Evolutionary conservation across 306 rosid species (phyloP).

Genomic region (Cyclanthera cordifolia): DNA sequence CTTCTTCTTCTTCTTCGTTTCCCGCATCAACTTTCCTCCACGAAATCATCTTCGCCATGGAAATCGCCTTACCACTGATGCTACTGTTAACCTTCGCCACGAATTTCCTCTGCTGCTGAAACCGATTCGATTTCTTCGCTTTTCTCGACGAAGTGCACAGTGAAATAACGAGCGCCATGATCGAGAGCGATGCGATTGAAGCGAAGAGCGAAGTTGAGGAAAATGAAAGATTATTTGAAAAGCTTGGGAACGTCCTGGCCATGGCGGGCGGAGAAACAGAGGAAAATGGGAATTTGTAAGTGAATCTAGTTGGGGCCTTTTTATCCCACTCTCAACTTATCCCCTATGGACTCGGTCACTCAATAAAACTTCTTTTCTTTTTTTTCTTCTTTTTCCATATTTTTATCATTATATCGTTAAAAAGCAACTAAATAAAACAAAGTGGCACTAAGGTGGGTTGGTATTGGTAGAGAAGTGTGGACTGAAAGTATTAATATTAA

Average conservation of each 20-base stretch:
- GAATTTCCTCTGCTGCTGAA: constrained; percentile 17
- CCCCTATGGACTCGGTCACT: not conserved
- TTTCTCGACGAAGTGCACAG: constrained; percentile 29
- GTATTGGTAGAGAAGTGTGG: too few relatives aligned
- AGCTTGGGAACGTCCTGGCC: constrained; percentile 25
- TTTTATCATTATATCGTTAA: too few relatives aligned
- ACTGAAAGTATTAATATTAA: too few relatives aligned
- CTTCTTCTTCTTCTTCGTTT: constrained; percentile 11
- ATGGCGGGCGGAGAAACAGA: constrained; percentile 8
- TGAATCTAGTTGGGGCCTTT: not conserved
- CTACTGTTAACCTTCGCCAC: constrained; percentile 27
- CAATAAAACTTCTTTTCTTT: too few relatives aligned
- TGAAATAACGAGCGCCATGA: constrained; percentile 21
- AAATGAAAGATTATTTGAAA: constrained; percentile 11
- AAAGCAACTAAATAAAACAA: too few relatives aligned
- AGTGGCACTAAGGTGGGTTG: too few relatives aligned
- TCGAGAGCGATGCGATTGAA: constrained; percentile 3
- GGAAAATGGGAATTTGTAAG: not conserved
- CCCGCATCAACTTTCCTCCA: constrained; percentile 35
- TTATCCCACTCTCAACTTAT: not conserved
- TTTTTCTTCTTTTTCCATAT: too few relatives aligned
- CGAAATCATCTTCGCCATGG: constrained; percentile 40
- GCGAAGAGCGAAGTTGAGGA: constrained; percentile 17
- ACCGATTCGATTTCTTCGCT: constrained; percentile 18
- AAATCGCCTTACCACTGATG: constrained; percentile 29